phyloP scores from a whole-genome alignment of 495 filamentous ascomycete species.

The Cercophora scortea region DNA sequence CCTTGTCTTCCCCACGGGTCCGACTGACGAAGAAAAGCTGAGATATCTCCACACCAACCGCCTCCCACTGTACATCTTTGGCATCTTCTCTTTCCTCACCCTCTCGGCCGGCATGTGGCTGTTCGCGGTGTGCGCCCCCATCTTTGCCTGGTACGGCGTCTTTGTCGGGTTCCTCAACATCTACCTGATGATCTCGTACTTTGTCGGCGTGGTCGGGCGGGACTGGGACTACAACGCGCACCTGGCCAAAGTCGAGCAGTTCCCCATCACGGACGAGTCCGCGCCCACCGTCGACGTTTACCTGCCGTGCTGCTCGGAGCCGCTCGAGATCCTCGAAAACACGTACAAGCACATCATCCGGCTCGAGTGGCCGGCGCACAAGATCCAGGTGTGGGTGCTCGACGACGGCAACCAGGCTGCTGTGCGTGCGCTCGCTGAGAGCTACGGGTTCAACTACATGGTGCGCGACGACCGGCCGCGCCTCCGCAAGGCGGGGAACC shows the following conservation, averaged over 20 bases:
- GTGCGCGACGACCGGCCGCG: slow-evolving; percentile 24
- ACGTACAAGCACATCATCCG: slow-evolving; percentile 22
- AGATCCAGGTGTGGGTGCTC: slow-evolving; percentile 19
- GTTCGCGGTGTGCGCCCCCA: slow-evolving; percentile 18
- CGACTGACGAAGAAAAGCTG: slow-evolving; percentile 22
- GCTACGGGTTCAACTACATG: slow-evolving; percentile 23
- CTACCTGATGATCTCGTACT: slow-evolving; percentile 26
- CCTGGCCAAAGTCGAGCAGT: slow-evolving; percentile 6
- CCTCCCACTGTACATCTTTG: slow-evolving; percentile 24
- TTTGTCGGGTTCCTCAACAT: slow-evolving; percentile 28
- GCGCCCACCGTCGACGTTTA: slow-evolving; percentile 26
- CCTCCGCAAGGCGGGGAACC: slow-evolving; percentile 25
- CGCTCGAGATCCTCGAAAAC: slow-evolving; percentile 26
- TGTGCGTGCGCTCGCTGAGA: slow-evolving; percentile 12
- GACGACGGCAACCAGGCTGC: slow-evolving; percentile 18
- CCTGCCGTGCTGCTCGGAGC: slow-evolving; percentile 26
- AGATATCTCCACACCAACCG: slow-evolving; percentile 23
- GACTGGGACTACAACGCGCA: slow-evolving; percentile 24
- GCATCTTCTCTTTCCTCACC: slow-evolving; percentile 21
- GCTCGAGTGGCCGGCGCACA: slow-evolving; percentile 21
- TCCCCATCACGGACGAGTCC: slow-evolving; percentile 20
- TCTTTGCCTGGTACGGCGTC: slow-evolving; percentile 27
- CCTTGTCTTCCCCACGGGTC: slow-evolving; percentile 20
- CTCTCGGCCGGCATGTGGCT: slow-evolving; percentile 29
- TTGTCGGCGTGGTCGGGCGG: slow-evolving; percentile 21